A percentile compares a stretch with the other conserved stretches of the same genome.
phyloP scores from a whole-genome alignment of 2,329 filamentous ascomycete species.

The Madurella mycetomatis region DNA sequence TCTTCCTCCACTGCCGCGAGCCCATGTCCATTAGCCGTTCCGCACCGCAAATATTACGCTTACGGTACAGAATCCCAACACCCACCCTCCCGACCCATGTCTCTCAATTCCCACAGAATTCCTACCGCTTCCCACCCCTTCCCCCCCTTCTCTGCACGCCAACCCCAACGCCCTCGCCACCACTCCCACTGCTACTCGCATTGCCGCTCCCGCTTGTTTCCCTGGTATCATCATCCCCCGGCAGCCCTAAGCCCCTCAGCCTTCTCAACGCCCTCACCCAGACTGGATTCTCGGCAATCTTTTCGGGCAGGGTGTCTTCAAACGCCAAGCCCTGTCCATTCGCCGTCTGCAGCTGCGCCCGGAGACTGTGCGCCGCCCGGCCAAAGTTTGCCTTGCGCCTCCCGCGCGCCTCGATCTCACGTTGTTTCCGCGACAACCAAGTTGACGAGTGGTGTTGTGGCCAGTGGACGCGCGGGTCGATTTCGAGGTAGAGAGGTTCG shows the following conservation, averaged over 20 bases:
- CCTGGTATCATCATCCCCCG: not conserved
- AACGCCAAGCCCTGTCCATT: conserved; percentile 1
- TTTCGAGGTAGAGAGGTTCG: conserved; percentile 38
- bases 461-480: conserved; percentile 50
- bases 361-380: conserved; percentile 38
- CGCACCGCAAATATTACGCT: no score
- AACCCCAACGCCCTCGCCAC: not conserved
- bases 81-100: not conserved
- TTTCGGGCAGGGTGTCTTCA: conserved; percentile 38
- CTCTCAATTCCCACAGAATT: not conserved
- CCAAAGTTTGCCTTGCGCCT: conserved; percentile 50
- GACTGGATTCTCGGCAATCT: conserved; percentile 40
- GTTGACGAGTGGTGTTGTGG: conserved; percentile 38
- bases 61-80: not conserved
- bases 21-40: no score
- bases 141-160: not conserved
- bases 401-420: conserved; percentile 47
- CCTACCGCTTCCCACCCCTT: not conserved
- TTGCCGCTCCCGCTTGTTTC: not conserved
- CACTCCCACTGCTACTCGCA: not conserved
- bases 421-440: conserved; percentile 46
- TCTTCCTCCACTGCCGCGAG: no score
- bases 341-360: conserved; percentile 28
- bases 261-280: conserved; percentile 42
- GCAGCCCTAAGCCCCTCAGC: conserved; percentile 12